Percentiles rank a stretch among this genome's conserved stretches.
These are phyloP conservation scores for Cladosporium sp. DNA, from an alignment of 2,329 filamentous ascomycete species.

Conservation along the genomic window DNA sequence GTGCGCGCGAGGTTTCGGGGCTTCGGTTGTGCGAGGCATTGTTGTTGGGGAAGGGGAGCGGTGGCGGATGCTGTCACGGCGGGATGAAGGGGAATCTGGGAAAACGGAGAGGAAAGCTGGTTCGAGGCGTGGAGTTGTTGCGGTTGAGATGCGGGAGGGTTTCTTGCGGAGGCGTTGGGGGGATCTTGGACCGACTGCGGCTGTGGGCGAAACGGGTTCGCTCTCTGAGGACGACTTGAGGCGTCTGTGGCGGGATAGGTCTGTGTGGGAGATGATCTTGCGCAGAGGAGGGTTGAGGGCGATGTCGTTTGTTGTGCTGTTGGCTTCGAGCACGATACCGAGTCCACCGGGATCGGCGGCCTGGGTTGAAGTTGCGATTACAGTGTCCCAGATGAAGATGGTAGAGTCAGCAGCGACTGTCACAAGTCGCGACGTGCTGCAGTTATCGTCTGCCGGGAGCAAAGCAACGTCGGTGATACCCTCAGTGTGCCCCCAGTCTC, in stretches of 20 bases:
- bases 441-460: slow-evolving; percentile 44
- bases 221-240: slow-evolving; percentile 38
- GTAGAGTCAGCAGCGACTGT: slow-evolving; percentile 54
- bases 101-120: slow-evolving; percentile 36
- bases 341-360: neutral
- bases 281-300: slow-evolving; percentile 68
- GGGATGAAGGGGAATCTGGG: slow-evolving; percentile 21
- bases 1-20: slow-evolving; percentile 23
- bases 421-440: slow-evolving; percentile 44
- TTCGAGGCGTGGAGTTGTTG: slow-evolving; percentile 46
- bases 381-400: slow-evolving; percentile 50
- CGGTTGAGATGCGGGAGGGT: slow-evolving; percentile 54
- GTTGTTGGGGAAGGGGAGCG: slow-evolving; percentile 47
- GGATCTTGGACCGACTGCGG: slow-evolving; percentile 50
- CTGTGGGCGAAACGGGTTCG: slow-evolving; percentile 37
- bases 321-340: slow-evolving; percentile 12
- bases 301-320: neutral
- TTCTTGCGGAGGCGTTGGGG: slow-evolving; percentile 56
- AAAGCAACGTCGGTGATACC: slow-evolving; percentile 84
- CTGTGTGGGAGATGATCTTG: slow-evolving; percentile 81
- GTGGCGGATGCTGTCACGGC: slow-evolving; percentile 31
- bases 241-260: slow-evolving; percentile 74
- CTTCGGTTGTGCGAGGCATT: slow-evolving; percentile 23
- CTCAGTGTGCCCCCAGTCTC: slow-evolving; percentile 94
- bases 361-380: slow-evolving; percentile 17